Conservation (phyloP, 129 eudicot species). For the Glebionis coronaria region DNA sequence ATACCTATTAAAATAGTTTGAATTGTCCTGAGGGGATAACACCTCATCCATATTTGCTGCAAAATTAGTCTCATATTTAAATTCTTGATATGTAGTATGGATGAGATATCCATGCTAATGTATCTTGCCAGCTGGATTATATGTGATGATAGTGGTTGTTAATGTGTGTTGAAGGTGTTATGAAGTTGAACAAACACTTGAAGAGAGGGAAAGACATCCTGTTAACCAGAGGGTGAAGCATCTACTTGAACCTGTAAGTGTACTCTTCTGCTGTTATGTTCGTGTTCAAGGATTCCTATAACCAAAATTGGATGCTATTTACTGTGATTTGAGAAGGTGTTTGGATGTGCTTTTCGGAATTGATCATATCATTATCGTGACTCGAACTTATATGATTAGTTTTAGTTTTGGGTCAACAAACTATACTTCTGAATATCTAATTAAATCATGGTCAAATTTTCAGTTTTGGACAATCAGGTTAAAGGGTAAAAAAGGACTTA, state of each 20-base stretch:
- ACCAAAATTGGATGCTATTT: background rate
- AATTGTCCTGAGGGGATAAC: background rate
- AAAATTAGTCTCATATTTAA: background rate
- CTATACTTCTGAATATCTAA: no score
- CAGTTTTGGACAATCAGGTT: background rate
- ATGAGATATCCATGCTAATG: background rate
- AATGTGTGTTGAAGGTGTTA: constrained; percentile 59
- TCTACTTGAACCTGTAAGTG: constrained; percentile 56
- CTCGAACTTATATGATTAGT: background rate
- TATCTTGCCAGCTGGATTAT: background rate
- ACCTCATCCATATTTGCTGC: background rate
- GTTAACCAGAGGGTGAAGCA: constrained; percentile 73
- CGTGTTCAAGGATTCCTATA: background rate
- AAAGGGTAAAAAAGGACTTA: no score
- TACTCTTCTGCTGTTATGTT: constrained; percentile 6
- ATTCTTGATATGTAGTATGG: background rate
- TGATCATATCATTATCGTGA: background rate
- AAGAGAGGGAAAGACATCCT: constrained; percentile 90
- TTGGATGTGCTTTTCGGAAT: background rate
- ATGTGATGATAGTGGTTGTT: constrained; percentile 5
- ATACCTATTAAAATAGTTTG: background rate
- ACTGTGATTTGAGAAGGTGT: background rate
- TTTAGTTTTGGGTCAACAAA: background rate
- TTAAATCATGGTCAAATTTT: background rate
- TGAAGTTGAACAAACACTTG: constrained; percentile 64